Conservation (phyloP, 345 rosid genomes). For the Citrus medica region DNA sequence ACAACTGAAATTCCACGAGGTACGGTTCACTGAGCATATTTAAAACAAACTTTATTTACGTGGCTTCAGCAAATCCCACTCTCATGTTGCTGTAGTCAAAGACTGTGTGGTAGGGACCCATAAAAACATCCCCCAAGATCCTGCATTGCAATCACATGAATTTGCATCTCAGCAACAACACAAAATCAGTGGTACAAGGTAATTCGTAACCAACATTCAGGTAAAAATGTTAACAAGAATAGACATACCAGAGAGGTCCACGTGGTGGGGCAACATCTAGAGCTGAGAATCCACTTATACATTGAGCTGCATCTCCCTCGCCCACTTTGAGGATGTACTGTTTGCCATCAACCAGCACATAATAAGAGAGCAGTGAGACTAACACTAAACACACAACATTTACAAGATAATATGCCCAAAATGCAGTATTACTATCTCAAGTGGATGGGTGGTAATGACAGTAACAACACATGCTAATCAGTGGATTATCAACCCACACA, state of each 20-base stretch:
- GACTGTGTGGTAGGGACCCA: slow-evolving; percentile 81
- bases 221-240: background rate
- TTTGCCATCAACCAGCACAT: background rate
- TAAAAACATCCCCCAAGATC: slow-evolving; percentile 84
- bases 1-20: background rate
- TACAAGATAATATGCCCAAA: background rate
- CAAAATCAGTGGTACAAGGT: background rate
- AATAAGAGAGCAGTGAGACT: background rate
- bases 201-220: background rate
- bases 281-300: slow-evolving; percentile 70
- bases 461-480: background rate
- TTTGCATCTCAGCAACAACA: background rate
- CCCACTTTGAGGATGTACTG: slow-evolving; percentile 70
- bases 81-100: slow-evolving; percentile 77
- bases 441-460: background rate
- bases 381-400: background rate
- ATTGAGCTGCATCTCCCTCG: slow-evolving; percentile 55
- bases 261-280: slow-evolving; percentile 74
- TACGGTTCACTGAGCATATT: background rate
- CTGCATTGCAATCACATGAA: slow-evolving; percentile 27
- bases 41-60: slow-evolving; percentile 22
- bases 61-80: slow-evolving; percentile 86
- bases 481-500: background rate
- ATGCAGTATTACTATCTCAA: background rate
- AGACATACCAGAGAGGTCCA: slow-evolving; percentile 69